Conservation (phyloP, 305 asterid genomes). For the Fraxinus albicans region DNA sequence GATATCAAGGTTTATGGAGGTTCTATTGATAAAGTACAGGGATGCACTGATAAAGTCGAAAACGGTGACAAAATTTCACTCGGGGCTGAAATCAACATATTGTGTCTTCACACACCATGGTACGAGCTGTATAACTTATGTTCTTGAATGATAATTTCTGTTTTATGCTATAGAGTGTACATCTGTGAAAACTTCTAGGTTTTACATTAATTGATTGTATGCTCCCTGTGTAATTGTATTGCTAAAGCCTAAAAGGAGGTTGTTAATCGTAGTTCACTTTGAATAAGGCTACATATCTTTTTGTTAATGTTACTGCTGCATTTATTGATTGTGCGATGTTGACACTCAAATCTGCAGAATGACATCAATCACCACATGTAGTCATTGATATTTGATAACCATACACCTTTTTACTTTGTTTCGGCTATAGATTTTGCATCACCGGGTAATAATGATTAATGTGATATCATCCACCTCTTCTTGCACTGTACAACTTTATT, state of each 20-base stretch:
- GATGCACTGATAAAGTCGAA: constrained; percentile 73
- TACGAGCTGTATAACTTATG: constrained; percentile 21
- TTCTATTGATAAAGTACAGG: constrained; percentile 73
- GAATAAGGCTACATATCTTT: background rate
- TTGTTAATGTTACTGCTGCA: background rate
- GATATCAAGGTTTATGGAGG: constrained; percentile 80
- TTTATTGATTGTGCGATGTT: background rate
- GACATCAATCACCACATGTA: background rate
- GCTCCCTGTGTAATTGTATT: background rate
- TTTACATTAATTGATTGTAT: background rate
- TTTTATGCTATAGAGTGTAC: background rate
- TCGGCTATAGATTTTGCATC: background rate
- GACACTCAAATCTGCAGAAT: background rate
- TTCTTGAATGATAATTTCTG: background rate
- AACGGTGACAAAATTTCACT: constrained; percentile 75
- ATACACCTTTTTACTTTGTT: background rate
- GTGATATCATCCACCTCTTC: background rate
- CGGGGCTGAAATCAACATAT: constrained; percentile 58
- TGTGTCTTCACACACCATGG: constrained; percentile 89
- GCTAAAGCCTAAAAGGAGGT: background rate
- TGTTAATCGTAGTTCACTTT: background rate
- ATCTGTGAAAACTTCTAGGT: background rate
- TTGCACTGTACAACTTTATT: background rate
- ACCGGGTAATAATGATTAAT: background rate
- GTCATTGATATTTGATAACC: background rate